Evolutionary conservation across 805 yeast genomes (phyloP), one percentile per base, ranked within the genome.

Genomic region (Sugiyamaella chiloensis): DNA sequence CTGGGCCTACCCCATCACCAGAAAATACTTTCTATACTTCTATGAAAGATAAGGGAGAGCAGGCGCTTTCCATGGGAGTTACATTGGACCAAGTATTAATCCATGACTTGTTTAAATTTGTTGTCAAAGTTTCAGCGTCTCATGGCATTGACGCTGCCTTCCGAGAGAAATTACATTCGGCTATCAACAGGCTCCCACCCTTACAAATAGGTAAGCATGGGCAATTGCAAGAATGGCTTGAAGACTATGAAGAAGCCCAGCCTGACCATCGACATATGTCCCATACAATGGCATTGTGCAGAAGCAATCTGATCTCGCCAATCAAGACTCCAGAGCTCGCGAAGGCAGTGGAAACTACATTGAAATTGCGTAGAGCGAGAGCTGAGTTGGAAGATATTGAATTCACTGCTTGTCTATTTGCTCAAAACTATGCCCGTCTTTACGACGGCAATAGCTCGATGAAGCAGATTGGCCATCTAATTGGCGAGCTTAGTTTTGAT

Each of bases 211-310:
- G 49, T n/a, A 40, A 29, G 23, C 29, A 21, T 7, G 52, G 52
- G 7, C 52, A 48, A 26, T 23, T 48, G 20, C 32, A 35, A 40
- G 52, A 48, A 27, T 48, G 52, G 52, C 27, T 39, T 4, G 42
- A 44, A 14, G 52, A 48, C 9, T 48, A 27, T 24, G 49, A 48
- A 3, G 52, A 48, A 30, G 40, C 40, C 9, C 45, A 48, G 27
- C 48, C 37, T 34, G 37, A 34, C 50, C 52, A 49, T 34, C 42
- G 52, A n/a, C 50, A 49, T 37, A 4, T 41, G 9, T 49, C 52
- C 19, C 52, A 46, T 24, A 20, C 41, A 9, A 39, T 37, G 30
- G 46, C 39, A 5, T 44, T 49, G 24, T 46, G 40, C 19, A 26
- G 35, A 24, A 24, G 47, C 32, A 41, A 40, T 27, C 41, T 24